A percentile compares a stretch with the other conserved stretches of the same genome.
Evolutionary conservation across 2,329 filamentous ascomycete species (phyloP).

Genomic region (Cryphonectria naterciae): DNA sequence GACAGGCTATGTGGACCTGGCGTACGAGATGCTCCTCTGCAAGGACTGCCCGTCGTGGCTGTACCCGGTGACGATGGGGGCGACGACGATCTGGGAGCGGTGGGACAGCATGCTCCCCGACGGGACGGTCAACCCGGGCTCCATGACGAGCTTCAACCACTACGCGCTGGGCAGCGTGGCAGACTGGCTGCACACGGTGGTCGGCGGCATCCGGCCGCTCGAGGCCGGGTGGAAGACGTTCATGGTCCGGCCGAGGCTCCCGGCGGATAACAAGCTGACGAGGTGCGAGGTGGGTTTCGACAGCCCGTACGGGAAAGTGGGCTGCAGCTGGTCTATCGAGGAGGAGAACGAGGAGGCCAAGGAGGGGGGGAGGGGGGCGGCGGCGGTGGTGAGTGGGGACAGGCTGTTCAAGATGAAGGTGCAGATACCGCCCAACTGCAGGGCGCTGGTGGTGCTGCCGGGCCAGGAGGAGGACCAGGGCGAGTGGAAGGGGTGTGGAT

Average conservation of each 20-base stretch:
- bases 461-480: conserved; percentile 20
- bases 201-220: conserved; percentile 38
- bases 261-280: conserved; percentile 33
- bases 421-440: conserved; percentile 24
- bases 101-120: conserved; percentile 46
- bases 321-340: conserved; percentile 22
- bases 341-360: not conserved
- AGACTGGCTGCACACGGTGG: conserved; percentile 42
- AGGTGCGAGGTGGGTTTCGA: conserved; percentile 25
- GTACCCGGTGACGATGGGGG: conserved; percentile 44
- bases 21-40: conserved; percentile 54
- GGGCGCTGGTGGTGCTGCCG: conserved; percentile 25
- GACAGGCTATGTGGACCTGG: conserved; percentile 38
- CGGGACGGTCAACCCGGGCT: conserved; percentile 42
- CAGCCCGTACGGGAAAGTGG: conserved; percentile 25
- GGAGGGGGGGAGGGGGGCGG: too few species aligned
- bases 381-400: not conserved
- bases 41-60: conserved; percentile 45
- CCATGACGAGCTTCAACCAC: conserved; percentile 49
- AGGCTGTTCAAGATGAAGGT: conserved; percentile 18
- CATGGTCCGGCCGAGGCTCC: conserved; percentile 36
- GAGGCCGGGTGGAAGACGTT: conserved; percentile 39
- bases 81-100: conserved; percentile 47
- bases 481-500: conserved; percentile 24
- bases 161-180: conserved; percentile 46